phyloP scores from a whole-genome alignment of 225 moss, liverwort and hornwort species.

The Asterella californica region DNA sequence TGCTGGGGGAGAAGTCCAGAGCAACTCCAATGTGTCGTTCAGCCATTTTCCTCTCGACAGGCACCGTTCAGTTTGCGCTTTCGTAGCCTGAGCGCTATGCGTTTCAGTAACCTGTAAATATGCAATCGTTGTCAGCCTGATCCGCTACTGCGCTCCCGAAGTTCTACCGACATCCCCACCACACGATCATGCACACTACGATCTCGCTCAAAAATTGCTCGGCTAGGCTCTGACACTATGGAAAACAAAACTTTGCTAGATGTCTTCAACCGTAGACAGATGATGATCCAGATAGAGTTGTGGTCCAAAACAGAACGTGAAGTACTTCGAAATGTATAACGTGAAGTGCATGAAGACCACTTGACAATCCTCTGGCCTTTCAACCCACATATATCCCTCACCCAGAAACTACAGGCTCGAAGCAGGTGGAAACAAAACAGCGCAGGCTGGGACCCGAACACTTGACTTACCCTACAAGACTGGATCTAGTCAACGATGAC shows the following conservation, averaged over 20 bases:
- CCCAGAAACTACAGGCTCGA: background rate
- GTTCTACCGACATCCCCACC: background rate
- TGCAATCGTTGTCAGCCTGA: background rate
- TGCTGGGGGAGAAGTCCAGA: conserved; percentile 62
- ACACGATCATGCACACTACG: background rate
- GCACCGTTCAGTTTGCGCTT: no score
- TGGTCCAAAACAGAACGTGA: background rate
- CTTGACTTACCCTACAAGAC: conserved; percentile 14
- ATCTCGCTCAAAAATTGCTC: background rate
- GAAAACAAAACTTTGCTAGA: no score
- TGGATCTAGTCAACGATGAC: conserved; percentile 17
- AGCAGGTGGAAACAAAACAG: no score
- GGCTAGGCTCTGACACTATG: background rate
- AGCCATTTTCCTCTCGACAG: conserved; percentile 15
- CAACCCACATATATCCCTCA: background rate
- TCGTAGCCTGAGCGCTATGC: background rate
- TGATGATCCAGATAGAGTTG: background rate
- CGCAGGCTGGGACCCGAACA: no score
- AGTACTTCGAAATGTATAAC: background rate
- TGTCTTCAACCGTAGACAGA: background rate
- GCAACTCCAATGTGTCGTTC: conserved; percentile 59
- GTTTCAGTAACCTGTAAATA: background rate
- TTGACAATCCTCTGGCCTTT: background rate
- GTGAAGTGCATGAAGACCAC: conserved; percentile 2
- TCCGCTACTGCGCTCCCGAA: background rate